A percentile compares a stretch with the other conserved stretches of the same genome.
phyloP scores from a whole-genome alignment of 2,329 filamentous ascomycete species.

The Scolecobasidium constrictum region DNA sequence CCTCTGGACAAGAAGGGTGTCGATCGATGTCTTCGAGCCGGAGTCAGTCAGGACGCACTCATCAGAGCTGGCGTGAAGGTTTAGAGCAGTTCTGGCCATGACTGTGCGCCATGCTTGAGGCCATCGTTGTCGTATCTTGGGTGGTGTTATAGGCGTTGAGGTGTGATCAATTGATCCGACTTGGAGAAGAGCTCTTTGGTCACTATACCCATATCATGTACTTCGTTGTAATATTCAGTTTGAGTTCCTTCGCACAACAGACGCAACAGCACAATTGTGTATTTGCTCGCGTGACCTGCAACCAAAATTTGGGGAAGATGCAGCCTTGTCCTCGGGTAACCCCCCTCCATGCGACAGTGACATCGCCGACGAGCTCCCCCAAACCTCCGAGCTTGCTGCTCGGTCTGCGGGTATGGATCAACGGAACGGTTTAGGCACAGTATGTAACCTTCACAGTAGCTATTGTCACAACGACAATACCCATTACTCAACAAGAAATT shows the following conservation, averaged over 20 bases:
- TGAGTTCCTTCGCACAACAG: too few relatives aligned
- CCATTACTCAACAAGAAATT: not conserved
- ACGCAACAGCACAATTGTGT: too few relatives aligned
- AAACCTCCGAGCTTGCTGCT: not conserved
- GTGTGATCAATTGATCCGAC: too few relatives aligned
- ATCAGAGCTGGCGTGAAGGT: not conserved
- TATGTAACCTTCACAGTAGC: not conserved
- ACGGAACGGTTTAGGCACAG: not conserved
- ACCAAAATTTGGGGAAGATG: too few relatives aligned
- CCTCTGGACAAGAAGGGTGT: constrained; percentile 1
- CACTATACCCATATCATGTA: too few relatives aligned
- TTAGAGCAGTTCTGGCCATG: too few relatives aligned
- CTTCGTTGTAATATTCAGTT: too few relatives aligned
- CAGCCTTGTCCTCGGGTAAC: not conserved
- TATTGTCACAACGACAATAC: not conserved
- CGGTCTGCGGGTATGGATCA: not conserved
- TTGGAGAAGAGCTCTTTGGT: too few relatives aligned
- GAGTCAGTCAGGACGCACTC: not conserved
- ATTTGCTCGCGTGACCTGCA: too few relatives aligned
- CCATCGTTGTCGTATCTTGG: too few relatives aligned
- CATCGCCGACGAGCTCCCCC: not conserved
- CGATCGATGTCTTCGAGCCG: not conserved
- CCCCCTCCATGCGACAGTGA: not conserved
- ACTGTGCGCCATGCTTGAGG: too few relatives aligned
- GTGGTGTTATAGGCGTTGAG: too few relatives aligned